A percentile compares a stretch with the other conserved stretches of the same genome.
Conservation (phyloP, 2,329 filamentous ascomycete genomes). For the Elsinoe ampelina region DNA sequence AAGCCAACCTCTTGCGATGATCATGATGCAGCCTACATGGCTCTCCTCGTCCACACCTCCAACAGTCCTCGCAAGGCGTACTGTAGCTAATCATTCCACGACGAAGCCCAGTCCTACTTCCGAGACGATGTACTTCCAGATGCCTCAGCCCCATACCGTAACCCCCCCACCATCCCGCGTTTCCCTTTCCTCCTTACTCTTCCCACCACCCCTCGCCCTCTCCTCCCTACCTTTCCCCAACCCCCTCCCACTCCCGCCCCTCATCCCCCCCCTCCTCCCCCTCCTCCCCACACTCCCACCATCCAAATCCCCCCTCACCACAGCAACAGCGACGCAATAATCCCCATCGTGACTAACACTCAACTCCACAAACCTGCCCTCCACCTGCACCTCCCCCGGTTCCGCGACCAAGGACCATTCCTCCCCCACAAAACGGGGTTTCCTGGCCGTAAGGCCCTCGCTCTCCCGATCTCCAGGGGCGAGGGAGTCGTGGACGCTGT, state of each 20-base stretch:
- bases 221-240: too few species aligned
- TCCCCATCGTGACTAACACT: slow-evolving; percentile 84
- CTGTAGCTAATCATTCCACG: too few species aligned
- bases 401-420: neutral
- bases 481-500: neutral
- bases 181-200: too few species aligned
- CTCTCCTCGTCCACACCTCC: too few species aligned
- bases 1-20: too few species aligned
- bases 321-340: slow-evolving; percentile 56
- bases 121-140: too few species aligned
- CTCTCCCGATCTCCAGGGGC: neutral
- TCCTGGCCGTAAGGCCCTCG: neutral
- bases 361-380: slow-evolving; percentile 53
- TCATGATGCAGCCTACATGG: too few species aligned
- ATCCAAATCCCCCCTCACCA: slow-evolving; percentile 23
- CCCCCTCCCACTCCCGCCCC: neutral
- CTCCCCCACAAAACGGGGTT: neutral
- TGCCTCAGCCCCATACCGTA: too few species aligned
- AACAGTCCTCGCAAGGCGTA: too few species aligned
- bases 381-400: neutral
- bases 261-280: neutral
- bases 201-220: too few species aligned
- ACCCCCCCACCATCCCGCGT: too few species aligned
- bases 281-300: neutral
- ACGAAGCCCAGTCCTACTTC: too few species aligned